Base-by-base conservation (phyloP, 257 asterid genomes). In the Ilex asprella region DNA sequence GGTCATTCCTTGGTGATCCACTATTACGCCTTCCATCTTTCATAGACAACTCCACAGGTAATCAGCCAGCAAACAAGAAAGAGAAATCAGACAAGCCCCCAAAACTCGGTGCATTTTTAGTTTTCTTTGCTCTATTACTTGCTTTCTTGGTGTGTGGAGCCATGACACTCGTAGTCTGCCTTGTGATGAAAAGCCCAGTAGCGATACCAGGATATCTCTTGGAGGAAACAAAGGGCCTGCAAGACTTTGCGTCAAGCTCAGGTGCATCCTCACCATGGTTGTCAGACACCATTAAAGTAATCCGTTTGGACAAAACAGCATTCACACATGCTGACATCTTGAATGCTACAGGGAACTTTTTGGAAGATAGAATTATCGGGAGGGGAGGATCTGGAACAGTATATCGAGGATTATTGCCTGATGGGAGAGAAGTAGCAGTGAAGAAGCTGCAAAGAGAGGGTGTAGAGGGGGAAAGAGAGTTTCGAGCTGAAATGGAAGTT, bases 401-500 rank as follows among this genome's bases (percentile, higher is more conserved):
- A 2, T 93, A 93, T 58, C 67, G 91, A 55, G 99, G 99, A 41
- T 71, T 85, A 9, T 61, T 93, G 49, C 94, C 96, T 0, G 94
- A 93, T 57, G 97, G 96, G 9, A 75, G 88, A 63, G 77, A 85
- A 35, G 93, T 93, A 9, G 99, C 99, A 0, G 84, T 93, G 49
- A 93, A 93, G 80, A 93, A 87, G 63, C 81, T 84, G 3, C 91
- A 72, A 44, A 79, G 95, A 2, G 95, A 85, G 55, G 99, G 99
- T 0, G 15, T 80, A 0, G 97, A 93, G 32, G 99, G 99, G 13
- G 99, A 93, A 65, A 76, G 81, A 59, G 97, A 87, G 47, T 93
- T 93, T 35, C 69, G 83, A 56, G 92, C 99, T 5, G 99, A 93
- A 74, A 93, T 93, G 99, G 97, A 87, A 71, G 87, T 77, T 1